phyloP scores from a whole-genome alignment of 345 rosid species.

The Raphanus sativus region DNA sequence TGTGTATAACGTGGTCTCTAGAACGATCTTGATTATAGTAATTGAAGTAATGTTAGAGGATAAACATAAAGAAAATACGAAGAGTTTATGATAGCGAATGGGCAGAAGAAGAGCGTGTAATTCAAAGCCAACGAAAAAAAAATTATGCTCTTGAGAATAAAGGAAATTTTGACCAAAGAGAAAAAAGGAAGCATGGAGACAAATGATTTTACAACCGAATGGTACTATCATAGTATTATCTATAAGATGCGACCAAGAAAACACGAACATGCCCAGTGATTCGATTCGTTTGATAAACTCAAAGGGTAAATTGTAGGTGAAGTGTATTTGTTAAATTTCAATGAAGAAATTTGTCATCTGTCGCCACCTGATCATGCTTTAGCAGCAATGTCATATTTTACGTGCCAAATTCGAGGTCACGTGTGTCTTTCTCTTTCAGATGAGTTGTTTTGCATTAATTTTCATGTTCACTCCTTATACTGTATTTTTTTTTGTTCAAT shows the following conservation, averaged over 20 bases:
- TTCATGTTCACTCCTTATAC: neutral
- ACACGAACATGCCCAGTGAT: neutral
- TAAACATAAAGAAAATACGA: neutral
- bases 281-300: neutral
- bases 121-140: neutral
- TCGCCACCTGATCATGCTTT: conserved; percentile 19
- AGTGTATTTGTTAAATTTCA: conserved; percentile 7
- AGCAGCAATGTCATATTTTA: conserved; percentile 17
- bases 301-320: conserved; percentile 14
- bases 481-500: neutral
- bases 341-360: conserved; percentile 23
- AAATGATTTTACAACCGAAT: conserved; percentile 8
- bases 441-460: neutral
- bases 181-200: conserved; percentile 11
- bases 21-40: neutral
- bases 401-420: conserved; percentile 21
- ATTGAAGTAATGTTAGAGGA: neutral
- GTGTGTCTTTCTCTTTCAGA: neutral
- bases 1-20: neutral
- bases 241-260: conserved; percentile 20
- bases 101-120: conserved; percentile 6
- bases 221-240: conserved; percentile 1
- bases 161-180: neutral
- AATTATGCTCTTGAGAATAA: conserved; percentile 28
- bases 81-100: conserved; percentile 30